A percentile compares a stretch with the other conserved stretches of the same genome.
These are phyloP conservation scores for Penicillium thymicola DNA, from an alignment of 2,329 filamentous ascomycete genomes.

Conservation along the genomic window DNA sequence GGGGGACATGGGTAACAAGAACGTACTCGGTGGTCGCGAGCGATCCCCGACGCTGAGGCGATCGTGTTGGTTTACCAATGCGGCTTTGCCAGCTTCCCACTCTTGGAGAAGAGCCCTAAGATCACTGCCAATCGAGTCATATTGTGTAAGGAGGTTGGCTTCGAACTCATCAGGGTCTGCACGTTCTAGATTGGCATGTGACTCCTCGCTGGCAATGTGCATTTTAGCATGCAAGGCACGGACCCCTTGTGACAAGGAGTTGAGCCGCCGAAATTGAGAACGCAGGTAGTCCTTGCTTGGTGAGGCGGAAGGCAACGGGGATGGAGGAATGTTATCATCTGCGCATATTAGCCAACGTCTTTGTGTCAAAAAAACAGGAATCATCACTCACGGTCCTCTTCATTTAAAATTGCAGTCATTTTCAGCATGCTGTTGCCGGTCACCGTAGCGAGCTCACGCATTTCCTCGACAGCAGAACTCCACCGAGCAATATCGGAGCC, in stretches of 20 bases:
- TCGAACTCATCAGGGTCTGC: slow-evolving; percentile 69
- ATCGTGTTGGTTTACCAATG: slow-evolving; percentile 76
- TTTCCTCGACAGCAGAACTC: slow-evolving; percentile 72
- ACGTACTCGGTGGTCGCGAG: slow-evolving; percentile 51
- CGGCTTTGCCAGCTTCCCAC: slow-evolving; percentile 85
- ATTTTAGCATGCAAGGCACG: slow-evolving; percentile 91
- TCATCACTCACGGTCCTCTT: slow-evolving; percentile 68
- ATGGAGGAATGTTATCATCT: slow-evolving; percentile 48
- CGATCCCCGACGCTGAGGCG: slow-evolving; percentile 66
- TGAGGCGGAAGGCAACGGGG: slow-evolving; percentile 62
- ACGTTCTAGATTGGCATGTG: slow-evolving; percentile 72
- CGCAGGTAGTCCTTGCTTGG: slow-evolving; percentile 81
- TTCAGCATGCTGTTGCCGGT: slow-evolving; percentile 63
- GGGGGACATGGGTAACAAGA: slow-evolving; percentile 43
- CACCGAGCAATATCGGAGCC: slow-evolving; percentile 74
- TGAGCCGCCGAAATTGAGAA: slow-evolving; percentile 82
- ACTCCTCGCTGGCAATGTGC: slow-evolving; percentile 86
- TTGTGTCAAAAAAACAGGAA: background rate
- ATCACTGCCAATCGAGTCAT: slow-evolving; percentile 90
- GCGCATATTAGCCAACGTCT: slow-evolving; percentile 14
- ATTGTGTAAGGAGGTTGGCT: slow-evolving; percentile 76
- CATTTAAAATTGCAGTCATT: slow-evolving; percentile 66
- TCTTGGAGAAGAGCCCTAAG: slow-evolving; percentile 74
- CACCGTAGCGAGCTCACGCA: slow-evolving; percentile 61
- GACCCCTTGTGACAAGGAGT: slow-evolving; percentile 83